Base-by-base conservation (phyloP, 768 basidiomycete species). In the Suillus tomentosus region DNA sequence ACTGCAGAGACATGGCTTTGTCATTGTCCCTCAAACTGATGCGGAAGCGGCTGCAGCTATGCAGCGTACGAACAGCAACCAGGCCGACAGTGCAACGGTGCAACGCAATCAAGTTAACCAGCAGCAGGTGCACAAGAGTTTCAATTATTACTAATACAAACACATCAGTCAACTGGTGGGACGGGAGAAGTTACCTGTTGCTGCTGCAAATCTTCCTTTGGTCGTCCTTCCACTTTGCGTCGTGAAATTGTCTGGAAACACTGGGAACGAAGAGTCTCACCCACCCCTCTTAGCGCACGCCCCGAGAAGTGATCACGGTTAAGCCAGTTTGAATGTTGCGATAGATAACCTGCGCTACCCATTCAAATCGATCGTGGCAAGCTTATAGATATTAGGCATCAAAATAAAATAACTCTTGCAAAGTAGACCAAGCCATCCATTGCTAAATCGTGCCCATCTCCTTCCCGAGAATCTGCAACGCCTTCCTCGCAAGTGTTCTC, bases 391-490 rank as follows among this genome's bases (percentile, higher is more conserved):
- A 24, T 39, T 58, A 27, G 15, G 39, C 19, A 42, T 40, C 24
- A 58, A 2, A 58, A 40, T 58, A 42, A 9, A 58, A 40, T 42
- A 58, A 40, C 39, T 24, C 3, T 24, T 17, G 37, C 45, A 47
- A 47, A n/a, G 40, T 27, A 27, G 27, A 27, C 27, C 27, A 27
- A 27, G 3, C 27, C 27, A 27, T 27, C 2, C 27, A 27, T 27
- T 27, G 27, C 27, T 27, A 27, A 27, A 27, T 27, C 27, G 27
- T 27, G 27, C 3, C 27, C 27, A 27, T 27, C 27, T 27, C 93
- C 73, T 80, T 82, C 24, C 93, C 93, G 5, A 94, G 79, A 60
- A 84, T 82, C 70, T 81, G 84, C 63, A 95, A 71, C 72, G 90
- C 92, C 58, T 84, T 82, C 65, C 84, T 85, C 8, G 89, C 89